These are phyloP conservation scores for Didymella segeticola DNA, from an alignment of 2,329 filamentous ascomycete species.

Conservation along the genomic window DNA sequence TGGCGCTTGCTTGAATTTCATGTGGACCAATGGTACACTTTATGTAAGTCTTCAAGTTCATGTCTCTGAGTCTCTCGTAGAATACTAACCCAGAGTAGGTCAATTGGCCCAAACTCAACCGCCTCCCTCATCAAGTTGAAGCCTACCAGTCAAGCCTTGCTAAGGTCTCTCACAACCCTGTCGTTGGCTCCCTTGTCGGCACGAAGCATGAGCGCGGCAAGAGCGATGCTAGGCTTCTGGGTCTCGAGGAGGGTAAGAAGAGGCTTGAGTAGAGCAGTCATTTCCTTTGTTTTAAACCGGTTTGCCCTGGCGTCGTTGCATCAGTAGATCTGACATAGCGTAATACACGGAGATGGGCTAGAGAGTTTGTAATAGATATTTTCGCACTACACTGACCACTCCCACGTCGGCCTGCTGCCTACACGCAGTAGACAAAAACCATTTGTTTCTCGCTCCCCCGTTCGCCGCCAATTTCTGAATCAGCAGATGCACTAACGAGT, in stretches of 20 bases:
- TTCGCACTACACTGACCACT: no score
- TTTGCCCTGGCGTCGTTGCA: background rate
- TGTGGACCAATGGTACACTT: conserved; percentile 84
- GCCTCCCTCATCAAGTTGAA: conserved; percentile 82
- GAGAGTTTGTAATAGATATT: background rate
- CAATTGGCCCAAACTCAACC: conserved; percentile 97
- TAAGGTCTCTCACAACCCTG: conserved; percentile 79
- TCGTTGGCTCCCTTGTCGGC: conserved; percentile 76
- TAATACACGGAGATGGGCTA: conserved; percentile 4
- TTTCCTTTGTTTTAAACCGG: conserved; percentile 4
- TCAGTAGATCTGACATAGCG: conserved; percentile 1
- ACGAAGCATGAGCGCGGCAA: conserved; percentile 77
- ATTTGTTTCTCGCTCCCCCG: no score
- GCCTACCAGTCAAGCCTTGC: conserved; percentile 86
- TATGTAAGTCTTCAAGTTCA: conserved; percentile 71
- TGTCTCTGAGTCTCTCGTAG: background rate
- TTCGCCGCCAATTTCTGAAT: no score
- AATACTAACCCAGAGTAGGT: conserved; percentile 64
- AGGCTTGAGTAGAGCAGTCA: conserved; percentile 75
- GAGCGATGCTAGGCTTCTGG: conserved; percentile 81
- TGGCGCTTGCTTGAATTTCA: conserved; percentile 76
- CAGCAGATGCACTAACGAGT: no score
- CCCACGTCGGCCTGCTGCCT: no score
- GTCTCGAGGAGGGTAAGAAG: conserved; percentile 97
- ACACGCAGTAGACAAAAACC: no score